Conservation (phyloP, 805 yeast genomes). For the Sungouiozyma intestinalis region DNA sequence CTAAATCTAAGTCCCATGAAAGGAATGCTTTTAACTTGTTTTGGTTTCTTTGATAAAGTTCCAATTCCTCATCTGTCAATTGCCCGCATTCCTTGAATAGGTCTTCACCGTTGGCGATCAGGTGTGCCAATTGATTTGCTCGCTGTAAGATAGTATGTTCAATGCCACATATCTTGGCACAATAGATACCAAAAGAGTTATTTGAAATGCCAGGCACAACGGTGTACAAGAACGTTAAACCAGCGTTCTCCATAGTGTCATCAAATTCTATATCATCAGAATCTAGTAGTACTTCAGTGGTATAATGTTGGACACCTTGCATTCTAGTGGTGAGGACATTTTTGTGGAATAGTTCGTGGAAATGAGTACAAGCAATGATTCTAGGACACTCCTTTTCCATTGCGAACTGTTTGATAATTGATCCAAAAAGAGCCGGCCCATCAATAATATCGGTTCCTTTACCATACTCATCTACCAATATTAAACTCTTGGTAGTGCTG, state of each 20-base stretch:
- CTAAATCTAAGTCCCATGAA: constrained; percentile 23
- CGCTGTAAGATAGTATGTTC: constrained; percentile 22
- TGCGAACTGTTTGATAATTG: constrained; percentile 25
- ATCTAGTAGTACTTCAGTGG: constrained; percentile 27
- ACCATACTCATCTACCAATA: constrained; percentile 46
- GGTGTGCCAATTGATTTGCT: constrained; percentile 23
- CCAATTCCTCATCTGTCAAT: constrained; percentile 12
- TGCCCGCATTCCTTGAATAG: constrained; percentile 12
- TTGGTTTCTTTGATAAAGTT: constrained; percentile 10
- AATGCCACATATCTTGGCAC: constrained; percentile 34
- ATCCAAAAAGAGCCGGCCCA: constrained; percentile 37
- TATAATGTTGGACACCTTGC: constrained; percentile 24
- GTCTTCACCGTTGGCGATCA: constrained; percentile 13
- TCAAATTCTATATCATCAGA: background rate
- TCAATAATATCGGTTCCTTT: constrained; percentile 41
- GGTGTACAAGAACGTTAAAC: constrained; percentile 28
- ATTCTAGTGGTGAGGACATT: constrained; percentile 13
- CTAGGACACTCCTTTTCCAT: constrained; percentile 15
- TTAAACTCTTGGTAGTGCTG: constrained; percentile 32
- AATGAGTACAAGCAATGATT: constrained; percentile 34
- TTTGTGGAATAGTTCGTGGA: constrained; percentile 31
- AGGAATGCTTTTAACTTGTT: constrained; percentile 18
- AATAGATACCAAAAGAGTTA: constrained; percentile 31
- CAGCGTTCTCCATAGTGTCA: constrained; percentile 4
- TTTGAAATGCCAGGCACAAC: constrained; percentile 26